Percentiles rank a stretch among this genome's conserved stretches.
Conservation (phyloP, 108 stramenopile genomes). For the Pseudonitzschia multistriata region DNA sequence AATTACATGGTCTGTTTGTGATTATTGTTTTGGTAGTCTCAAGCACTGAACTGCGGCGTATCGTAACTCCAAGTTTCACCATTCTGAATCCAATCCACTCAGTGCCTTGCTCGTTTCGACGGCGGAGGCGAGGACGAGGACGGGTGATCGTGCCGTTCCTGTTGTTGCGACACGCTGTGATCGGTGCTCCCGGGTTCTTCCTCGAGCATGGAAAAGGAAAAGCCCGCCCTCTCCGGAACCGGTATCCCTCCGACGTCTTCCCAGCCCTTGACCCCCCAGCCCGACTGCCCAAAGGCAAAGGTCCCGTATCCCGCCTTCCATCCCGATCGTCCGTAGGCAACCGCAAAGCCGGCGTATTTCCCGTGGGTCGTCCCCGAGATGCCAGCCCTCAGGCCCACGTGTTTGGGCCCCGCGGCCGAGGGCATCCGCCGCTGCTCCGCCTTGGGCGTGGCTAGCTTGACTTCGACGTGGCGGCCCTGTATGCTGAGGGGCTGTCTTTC, state of each 20-base stretch:
- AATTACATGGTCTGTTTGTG: no score
- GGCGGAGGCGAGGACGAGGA: not conserved
- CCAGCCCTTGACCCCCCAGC: conserved; percentile 84
- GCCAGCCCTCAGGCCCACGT: conserved; percentile 62
- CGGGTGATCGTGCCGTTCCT: not conserved
- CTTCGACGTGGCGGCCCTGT: conserved; percentile 76
- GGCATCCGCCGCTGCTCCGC: conserved; percentile 51
- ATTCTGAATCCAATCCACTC: not conserved
- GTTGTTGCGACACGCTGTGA: not conserved
- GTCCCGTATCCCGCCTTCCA: conserved; percentile 88
- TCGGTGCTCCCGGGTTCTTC: conserved; percentile 7
- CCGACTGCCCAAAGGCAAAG: conserved; percentile 69
- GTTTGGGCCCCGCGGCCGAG: conserved; percentile 47
- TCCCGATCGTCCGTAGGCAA: conserved; percentile 75
- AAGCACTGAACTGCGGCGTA: no score
- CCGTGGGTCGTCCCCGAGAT: conserved; percentile 52
- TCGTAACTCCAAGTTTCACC: not conserved
- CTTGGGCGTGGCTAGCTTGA: conserved; percentile 86
- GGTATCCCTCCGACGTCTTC: conserved; percentile 57
- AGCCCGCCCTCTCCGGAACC: conserved; percentile 66
- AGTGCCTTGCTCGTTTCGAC: conserved; percentile 19
- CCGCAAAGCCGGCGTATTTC: conserved; percentile 82
- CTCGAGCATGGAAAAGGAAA: conserved; percentile 69
- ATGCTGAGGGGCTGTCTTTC: conserved; percentile 76
- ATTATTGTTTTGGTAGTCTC: no score